These are phyloP conservation scores for Pseudevernia furfuracea DNA, from an alignment of 495 filamentous ascomycete species.

Conservation along the genomic window DNA sequence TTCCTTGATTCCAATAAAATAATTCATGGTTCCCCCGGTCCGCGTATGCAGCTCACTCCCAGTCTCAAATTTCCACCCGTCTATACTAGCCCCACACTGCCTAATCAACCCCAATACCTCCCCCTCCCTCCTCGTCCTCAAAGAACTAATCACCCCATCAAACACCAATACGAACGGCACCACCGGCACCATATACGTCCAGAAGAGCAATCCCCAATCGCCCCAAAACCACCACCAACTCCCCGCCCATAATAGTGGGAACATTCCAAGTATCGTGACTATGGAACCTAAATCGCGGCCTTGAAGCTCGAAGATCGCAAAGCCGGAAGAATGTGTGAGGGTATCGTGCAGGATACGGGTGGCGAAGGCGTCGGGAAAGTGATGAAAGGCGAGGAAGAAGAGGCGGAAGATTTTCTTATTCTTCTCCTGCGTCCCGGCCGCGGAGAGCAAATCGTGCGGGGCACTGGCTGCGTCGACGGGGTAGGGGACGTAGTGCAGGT, in stretches of 20 bases:
- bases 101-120: slow-evolving; percentile 54
- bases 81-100: slow-evolving; percentile 39
- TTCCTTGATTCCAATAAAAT: slow-evolving; percentile 26
- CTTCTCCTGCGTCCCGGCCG: slow-evolving; percentile 8
- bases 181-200: slow-evolving; percentile 56
- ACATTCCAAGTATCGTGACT: slow-evolving; percentile 47
- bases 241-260: slow-evolving; percentile 44
- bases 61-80: slow-evolving; percentile 48
- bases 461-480: slow-evolving; percentile 56
- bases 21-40: slow-evolving; percentile 25
- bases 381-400: slow-evolving; percentile 70
- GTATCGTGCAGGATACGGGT: slow-evolving; percentile 52
- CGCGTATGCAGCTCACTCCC: slow-evolving; percentile 37
- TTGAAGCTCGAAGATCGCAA: slow-evolving; percentile 72
- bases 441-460: slow-evolving; percentile 37
- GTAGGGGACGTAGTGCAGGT: slow-evolving; percentile 47
- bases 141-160: slow-evolving; percentile 57
- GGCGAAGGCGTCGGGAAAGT: slow-evolving; percentile 60
- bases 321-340: slow-evolving; percentile 53
- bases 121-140: slow-evolving; percentile 56
- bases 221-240: slow-evolving; percentile 57
- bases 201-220: slow-evolving; percentile 50
- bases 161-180: slow-evolving; percentile 57
- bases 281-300: slow-evolving; percentile 48
- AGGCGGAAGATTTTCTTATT: slow-evolving; percentile 46